Evolutionary conservation across 208 protist species (phyloP).

Genomic region (Leishmania guyanensis): DNA sequence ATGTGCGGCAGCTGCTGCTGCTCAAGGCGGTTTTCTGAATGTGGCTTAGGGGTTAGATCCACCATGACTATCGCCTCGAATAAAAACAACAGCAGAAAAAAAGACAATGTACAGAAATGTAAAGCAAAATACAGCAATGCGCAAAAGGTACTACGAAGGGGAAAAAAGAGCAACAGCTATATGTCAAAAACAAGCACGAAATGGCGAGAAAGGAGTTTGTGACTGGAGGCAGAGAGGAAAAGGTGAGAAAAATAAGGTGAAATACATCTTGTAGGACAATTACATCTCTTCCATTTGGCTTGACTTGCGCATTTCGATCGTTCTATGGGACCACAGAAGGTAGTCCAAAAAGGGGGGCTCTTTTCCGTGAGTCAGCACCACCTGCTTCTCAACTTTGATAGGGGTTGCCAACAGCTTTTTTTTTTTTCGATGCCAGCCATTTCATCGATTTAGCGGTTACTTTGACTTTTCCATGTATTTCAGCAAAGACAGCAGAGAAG

Average conservation of each 20-base stretch:
- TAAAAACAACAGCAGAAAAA: not conserved
- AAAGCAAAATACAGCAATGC: not conserved
- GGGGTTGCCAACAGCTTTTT: not conserved
- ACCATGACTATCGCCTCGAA: conserved; percentile 8
- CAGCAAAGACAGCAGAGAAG: not conserved
- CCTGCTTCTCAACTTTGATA: not conserved
- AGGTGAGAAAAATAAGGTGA: not conserved
- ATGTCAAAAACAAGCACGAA: too few relatives aligned
- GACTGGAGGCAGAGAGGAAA: not conserved
- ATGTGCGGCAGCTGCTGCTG: conserved; percentile 96
- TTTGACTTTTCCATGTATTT: not conserved
- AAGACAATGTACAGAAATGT: not conserved
- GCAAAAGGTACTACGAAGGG: not conserved
- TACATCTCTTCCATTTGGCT: not conserved
- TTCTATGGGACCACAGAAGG: not conserved
- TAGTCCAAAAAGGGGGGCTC: not conserved
- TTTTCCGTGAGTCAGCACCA: not conserved
- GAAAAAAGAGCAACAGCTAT: not conserved
- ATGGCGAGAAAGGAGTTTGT: not conserved
- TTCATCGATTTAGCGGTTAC: not conserved
- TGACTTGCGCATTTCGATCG: not conserved
- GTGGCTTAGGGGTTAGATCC: conserved; percentile 36
- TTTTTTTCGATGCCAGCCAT: not conserved
- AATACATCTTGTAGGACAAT: too few relatives aligned
- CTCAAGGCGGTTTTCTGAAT: conserved; percentile 44